These are phyloP conservation scores for Pichia gijzeniarum DNA, from an alignment of 805 yeast species.

Conservation along the genomic window DNA sequence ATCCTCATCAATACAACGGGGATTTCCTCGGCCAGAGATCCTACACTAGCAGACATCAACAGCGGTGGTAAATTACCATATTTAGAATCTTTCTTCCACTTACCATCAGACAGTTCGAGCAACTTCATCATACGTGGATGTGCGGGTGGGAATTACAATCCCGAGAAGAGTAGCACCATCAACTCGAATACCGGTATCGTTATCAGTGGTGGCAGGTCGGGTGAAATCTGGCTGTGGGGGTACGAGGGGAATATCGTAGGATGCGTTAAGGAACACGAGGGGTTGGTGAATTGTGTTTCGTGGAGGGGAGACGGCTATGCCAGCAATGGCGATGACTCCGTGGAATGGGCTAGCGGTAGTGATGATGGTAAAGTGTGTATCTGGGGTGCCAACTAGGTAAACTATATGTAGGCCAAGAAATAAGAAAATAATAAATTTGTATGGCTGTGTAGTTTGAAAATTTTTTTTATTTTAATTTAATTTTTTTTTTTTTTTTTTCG, in stretches of 20 bases:
- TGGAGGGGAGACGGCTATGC: conserved; percentile 12
- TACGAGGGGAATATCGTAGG: conserved; percentile 13
- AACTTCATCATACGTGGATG: conserved; percentile 15
- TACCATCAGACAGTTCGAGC: conserved; percentile 10
- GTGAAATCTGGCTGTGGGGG: conserved; percentile 17
- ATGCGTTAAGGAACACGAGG: conserved; percentile 11
- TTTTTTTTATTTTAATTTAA: too few relatives aligned
- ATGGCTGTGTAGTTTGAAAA: not conserved
- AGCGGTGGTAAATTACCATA: conserved; percentile 8
- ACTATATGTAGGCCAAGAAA: not conserved
- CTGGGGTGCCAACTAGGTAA: conserved; percentile 6
- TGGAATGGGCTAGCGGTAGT: conserved; percentile 16
- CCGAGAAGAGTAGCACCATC: not conserved
- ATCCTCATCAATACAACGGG: conserved; percentile 11
- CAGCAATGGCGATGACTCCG: not conserved
- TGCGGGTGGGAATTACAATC: conserved; percentile 11
- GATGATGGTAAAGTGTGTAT: conserved; percentile 14
- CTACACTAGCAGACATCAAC: not conserved
- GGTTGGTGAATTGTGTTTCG: conserved; percentile 12
- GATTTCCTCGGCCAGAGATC: not conserved
- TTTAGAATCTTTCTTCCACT: conserved; percentile 12
- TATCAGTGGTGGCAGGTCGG: conserved; percentile 13
- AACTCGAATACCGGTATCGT: conserved; percentile 9
- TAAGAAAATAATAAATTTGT: not conserved
- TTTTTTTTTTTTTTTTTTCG: not conserved